Base-by-base conservation (phyloP, 108 stramenopile genomes). In the Schizochytrium sp. region DNA sequence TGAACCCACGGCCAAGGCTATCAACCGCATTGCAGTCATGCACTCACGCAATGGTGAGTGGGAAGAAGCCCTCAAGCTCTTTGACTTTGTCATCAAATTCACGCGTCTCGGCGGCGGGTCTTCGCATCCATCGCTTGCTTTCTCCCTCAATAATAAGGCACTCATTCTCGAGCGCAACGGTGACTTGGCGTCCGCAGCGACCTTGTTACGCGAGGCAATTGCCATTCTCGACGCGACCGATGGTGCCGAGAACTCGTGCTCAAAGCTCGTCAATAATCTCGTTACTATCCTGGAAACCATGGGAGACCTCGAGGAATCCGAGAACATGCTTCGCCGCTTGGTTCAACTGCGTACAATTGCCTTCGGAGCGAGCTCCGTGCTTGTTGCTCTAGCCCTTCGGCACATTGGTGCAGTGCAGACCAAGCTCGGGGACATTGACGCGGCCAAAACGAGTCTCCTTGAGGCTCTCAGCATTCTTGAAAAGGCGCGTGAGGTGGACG, bases 1-100 rank as follows among this genome's bases (percentile, higher is more conserved):
- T 45, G 4, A 3, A 45, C 45, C 45, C 51, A 45, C 76, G 8
- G 76, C 76, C 45, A 83, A 83, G 23, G 76, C 45, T 12, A 47
- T 83, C 51, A 83, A 83, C 23, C 76, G 76, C 76, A 83, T 83
- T 16, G 76, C 76, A 43, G 76, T 83, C 28, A 53, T 83, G 76
- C 76, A 83, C n/a, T 47, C 45, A 6, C 45, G 51, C 48, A 47
- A 83, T 53, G 76, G 4, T 0, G 76, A 83, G 51, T n/a, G 19
- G 45, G 51, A 53, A 3, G 76, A 83, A 4, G 76, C 76, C 45
- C 44, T 83, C 51, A 12, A 25, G n/a, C 76, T 83, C 48, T 83
- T 83, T 23, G 51, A 83, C 48, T 53, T 45, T 18, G 76, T 83
- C 51, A 83, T 83, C 12, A 12, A 34, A 21, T 53, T 83, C 76